Evolutionary conservation across 2,329 filamentous ascomycete species (phyloP).

Genomic region (Stenocarpella maydis): DNA sequence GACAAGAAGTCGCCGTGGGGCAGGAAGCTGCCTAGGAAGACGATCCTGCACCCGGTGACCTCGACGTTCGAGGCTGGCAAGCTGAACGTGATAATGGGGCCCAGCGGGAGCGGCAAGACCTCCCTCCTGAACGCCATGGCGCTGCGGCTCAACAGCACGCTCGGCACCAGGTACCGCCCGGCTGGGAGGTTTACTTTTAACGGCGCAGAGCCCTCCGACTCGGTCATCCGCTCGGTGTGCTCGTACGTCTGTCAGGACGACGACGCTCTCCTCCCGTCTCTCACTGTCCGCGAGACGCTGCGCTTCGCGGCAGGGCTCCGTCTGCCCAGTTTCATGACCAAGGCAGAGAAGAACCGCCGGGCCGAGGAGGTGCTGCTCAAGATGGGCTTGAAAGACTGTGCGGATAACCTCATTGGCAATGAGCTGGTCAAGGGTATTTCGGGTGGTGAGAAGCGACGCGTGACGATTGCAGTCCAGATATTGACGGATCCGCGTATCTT

Average conservation of each 20-base stretch:
- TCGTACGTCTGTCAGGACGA: slow-evolving; percentile 84
- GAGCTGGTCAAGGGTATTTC: slow-evolving; percentile 80
- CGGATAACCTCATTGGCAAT: slow-evolving; percentile 76
- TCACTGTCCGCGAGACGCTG: slow-evolving; percentile 80
- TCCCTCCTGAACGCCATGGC: slow-evolving; percentile 79
- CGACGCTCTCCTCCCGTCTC: slow-evolving; percentile 75
- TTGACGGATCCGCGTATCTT: slow-evolving; percentile 78
- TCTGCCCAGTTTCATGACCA: slow-evolving; percentile 75
- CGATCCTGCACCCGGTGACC: slow-evolving; percentile 72
- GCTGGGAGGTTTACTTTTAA: slow-evolving; percentile 75
- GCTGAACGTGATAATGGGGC: slow-evolving; percentile 82
- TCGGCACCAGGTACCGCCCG: slow-evolving; percentile 68
- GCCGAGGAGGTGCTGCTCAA: slow-evolving; percentile 78
- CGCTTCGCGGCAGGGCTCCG: slow-evolving; percentile 75
- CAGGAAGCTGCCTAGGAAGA: slow-evolving; percentile 60
- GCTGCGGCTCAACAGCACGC: slow-evolving; percentile 67
- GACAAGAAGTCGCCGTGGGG: slow-evolving; percentile 66
- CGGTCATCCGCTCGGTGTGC: slow-evolving; percentile 75
- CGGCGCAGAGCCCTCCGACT: slow-evolving; percentile 70
- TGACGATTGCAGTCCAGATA: slow-evolving; percentile 81
- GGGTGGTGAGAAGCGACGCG: slow-evolving; percentile 79
- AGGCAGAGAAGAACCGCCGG: slow-evolving; percentile 69
- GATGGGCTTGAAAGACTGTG: slow-evolving; percentile 81
- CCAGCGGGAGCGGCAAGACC: slow-evolving; percentile 80
- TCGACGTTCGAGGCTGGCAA: slow-evolving; percentile 72